Evolutionary conservation across 208 protist species (phyloP), one percentile per base, ranked within the genome.

Genomic region (Phytomonas sp.): DNA sequence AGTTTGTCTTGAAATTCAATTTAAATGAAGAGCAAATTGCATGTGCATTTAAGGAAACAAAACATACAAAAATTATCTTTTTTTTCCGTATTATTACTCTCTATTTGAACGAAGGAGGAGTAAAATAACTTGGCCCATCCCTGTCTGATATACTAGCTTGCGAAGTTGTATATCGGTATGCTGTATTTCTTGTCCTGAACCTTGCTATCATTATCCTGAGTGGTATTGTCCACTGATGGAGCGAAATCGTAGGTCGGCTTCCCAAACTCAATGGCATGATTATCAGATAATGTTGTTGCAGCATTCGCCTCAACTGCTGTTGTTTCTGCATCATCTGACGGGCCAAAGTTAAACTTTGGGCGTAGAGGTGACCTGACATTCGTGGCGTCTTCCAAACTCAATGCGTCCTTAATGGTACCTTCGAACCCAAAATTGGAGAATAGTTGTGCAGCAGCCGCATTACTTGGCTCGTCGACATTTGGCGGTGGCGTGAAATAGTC

Each of bases 161-260:
- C 84, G 69, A 94, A 94, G 74, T 88, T 85, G 73, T 94, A 94
- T 3, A 71, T 80, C 0, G 84, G 84, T 30, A 89, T 34, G 36
- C 73, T 78, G 53, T 56, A 68, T 72, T 81, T 66, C 13, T 72
- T 70, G 37, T 59, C 60, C 9, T 31, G n/a, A 51, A 32, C 26
- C 60, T 23, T 29, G 65, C 7, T 33, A 20, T 32, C 59, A 31
- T 62, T 62, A 11, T 62, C 59, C 28, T 23, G 40, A 11, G 11
- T 51, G 64, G 29, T 68, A 30, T 53, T 68, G 11, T 40, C 62
- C 62, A 28, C 62, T 15, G 59, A 32, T 62, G 28, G 59, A 32
- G 17, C 62, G 32, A 66, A n/a, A 7, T 36, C 32, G 62, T n/a
- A n/a, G 5, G 36, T 40, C 9, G 36, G 36, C 9, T 9, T 40